Conservation (phyloP, 768 basidiomycete species). For the Xanthoconium stramineum region DNA sequence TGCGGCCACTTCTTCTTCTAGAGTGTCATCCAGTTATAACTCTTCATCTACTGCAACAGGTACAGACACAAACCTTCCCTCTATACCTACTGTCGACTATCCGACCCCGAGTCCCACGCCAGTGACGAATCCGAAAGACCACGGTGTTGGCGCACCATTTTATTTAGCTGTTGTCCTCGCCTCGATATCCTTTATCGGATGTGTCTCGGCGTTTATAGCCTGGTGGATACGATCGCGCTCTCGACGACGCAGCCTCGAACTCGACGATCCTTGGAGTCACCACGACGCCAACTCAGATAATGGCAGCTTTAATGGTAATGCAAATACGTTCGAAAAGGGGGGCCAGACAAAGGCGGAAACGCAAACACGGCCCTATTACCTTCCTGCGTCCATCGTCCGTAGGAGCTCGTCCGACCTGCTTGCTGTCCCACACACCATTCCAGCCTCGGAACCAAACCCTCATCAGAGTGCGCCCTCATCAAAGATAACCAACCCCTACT, state of each 20-base stretch:
- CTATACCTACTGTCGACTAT: constrained; percentile 22
- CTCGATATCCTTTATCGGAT: constrained; percentile 42
- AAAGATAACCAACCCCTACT: not conserved
- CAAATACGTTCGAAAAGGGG: constrained; percentile 2
- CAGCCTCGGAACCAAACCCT: not conserved
- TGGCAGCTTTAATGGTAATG: not conserved
- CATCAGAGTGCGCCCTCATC: constrained; percentile 4
- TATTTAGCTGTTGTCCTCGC: constrained; percentile 52
- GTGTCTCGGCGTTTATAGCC: constrained; percentile 45
- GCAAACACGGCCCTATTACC: constrained; percentile 21
- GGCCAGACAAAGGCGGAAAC: constrained; percentile 3
- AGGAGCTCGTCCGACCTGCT: constrained; percentile 19
- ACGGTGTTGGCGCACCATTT: constrained; percentile 37
- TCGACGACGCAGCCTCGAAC: constrained; percentile 34
- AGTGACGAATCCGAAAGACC: constrained; percentile 17
- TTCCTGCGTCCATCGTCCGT: constrained; percentile 23
- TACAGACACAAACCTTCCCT: constrained; percentile 21
- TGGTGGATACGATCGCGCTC: constrained; percentile 45
- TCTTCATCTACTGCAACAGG: constrained; percentile 6
- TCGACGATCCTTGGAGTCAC: constrained; percentile 34
- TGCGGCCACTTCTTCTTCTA: not conserved
- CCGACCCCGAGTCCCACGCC: constrained; percentile 25
- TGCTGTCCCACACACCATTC: constrained; percentile 14
- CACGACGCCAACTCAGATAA: constrained; percentile 8
- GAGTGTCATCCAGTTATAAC: constrained; percentile 4